These are phyloP conservation scores for Rhizomucor pusillus DNA, from an alignment of 371 early-diverging fungal genomes.

Conservation along the genomic window DNA sequence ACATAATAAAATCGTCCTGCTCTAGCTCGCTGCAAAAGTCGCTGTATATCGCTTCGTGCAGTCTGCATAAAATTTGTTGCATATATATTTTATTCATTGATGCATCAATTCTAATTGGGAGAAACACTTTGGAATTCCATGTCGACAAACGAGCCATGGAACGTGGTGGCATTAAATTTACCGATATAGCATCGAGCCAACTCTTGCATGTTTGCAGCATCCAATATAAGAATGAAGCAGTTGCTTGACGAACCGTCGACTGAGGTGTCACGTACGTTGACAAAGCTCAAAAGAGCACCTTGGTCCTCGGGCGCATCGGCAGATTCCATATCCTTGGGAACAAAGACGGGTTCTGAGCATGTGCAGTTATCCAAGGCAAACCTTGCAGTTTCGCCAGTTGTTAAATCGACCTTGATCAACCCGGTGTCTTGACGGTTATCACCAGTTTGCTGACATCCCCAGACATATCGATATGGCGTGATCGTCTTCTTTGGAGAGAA, in stretches of 20 bases:
- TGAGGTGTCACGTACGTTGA: constrained; percentile 27
- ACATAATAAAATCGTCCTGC: no score
- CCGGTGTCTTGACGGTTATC: constrained; percentile 22
- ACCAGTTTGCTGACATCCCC: constrained; percentile 5
- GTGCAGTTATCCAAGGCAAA: constrained; percentile 19
- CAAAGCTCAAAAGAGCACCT: constrained; percentile 56
- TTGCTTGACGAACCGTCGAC: no score
- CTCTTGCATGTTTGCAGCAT: constrained; percentile 56
- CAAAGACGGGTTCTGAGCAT: constrained; percentile 69
- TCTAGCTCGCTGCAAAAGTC: no score
- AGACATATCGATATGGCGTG: constrained; percentile 36
- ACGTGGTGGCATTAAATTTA: constrained; percentile 43
- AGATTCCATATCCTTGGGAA: constrained; percentile 52
- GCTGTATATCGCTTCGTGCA: no score
- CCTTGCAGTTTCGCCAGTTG: constrained; percentile 10
- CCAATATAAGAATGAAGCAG: constrained; percentile 52
- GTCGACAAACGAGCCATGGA: constrained; percentile 52
- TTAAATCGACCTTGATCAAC: constrained; percentile 46
- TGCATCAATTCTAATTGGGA: no score
- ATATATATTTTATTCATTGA: no score
- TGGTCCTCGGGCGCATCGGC: constrained; percentile 51
- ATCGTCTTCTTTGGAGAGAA: constrained; percentile 9
- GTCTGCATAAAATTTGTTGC: no score
- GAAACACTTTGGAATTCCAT: constrained; percentile 29
- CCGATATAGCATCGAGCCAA: constrained; percentile 50